These are phyloP conservation scores for Talaromyces liani DNA, from an alignment of 495 filamentous ascomycete species.

Conservation along the genomic window DNA sequence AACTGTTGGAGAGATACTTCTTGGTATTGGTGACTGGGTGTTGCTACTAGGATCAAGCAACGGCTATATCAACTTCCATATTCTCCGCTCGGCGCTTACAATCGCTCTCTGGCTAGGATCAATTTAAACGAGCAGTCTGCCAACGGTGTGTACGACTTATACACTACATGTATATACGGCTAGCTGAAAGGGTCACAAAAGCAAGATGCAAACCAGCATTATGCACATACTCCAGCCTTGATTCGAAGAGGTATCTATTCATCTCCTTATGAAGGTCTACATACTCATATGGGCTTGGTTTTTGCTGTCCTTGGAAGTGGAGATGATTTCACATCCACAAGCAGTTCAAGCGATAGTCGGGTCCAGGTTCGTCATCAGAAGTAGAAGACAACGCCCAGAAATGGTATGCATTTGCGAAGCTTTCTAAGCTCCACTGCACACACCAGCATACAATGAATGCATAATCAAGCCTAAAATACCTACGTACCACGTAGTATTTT, in stretches of 20 bases:
- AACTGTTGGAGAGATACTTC: background rate
- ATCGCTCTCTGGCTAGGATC: background rate
- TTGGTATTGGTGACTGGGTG: background rate
- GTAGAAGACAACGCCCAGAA: background rate
- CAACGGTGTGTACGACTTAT: background rate
- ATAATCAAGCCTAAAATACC: no score
- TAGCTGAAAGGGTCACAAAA: background rate
- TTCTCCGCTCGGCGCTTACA: background rate
- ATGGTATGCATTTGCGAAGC: no score
- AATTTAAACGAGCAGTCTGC: background rate
- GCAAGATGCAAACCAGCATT: background rate
- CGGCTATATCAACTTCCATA: background rate
- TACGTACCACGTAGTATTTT: no score
- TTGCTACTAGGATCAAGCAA: no score
- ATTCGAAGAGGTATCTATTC: background rate
- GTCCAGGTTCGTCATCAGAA: background rate
- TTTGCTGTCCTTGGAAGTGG: background rate
- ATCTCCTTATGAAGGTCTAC: no score
- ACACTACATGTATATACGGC: background rate
- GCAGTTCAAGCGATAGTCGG: background rate
- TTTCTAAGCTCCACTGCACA: no score
- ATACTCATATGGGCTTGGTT: no score
- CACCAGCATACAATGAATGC: no score
- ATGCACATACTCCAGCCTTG: background rate
- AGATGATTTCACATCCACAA: background rate